phyloP scores from a whole-genome alignment of 768 basidiomycete species.

The Lactarius hatsudake region DNA sequence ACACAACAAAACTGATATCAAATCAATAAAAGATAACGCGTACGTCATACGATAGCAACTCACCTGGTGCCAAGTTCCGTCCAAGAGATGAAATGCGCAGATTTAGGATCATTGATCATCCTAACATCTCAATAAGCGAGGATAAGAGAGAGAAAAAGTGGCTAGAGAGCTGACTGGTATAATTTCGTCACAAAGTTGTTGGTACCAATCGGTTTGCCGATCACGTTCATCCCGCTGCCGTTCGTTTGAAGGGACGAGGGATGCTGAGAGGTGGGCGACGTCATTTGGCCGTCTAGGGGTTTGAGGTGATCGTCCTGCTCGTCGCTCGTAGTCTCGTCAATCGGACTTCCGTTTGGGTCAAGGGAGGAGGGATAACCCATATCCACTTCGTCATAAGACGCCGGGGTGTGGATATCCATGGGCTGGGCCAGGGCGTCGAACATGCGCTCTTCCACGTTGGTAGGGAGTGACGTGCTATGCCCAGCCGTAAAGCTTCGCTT shows the following conservation, averaged over 20 bases:
- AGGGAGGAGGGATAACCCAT: constrained; percentile 42
- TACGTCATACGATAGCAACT: neutral
- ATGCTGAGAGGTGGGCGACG: constrained; percentile 20
- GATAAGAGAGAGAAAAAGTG: constrained; percentile 3
- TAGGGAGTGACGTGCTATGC: constrained; percentile 35
- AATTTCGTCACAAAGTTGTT: constrained; percentile 90
- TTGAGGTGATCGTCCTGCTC: constrained; percentile 38
- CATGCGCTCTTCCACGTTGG: constrained; percentile 35
- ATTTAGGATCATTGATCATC: constrained; percentile 85
- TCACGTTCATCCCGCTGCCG: constrained; percentile 46
- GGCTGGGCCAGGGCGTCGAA: constrained; percentile 36
- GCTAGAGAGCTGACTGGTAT: constrained; percentile 59
- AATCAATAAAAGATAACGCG: neutral
- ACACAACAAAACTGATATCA: constrained; percentile 65
- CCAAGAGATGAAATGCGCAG: constrained; percentile 78
- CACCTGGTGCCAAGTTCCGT: constrained; percentile 74
- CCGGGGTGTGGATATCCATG: constrained; percentile 35
- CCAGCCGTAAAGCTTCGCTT: constrained; percentile 62
- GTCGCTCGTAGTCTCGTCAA: constrained; percentile 38
- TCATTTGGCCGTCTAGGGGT: constrained; percentile 32
- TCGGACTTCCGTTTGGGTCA: constrained; percentile 49
- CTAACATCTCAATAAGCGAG: constrained; percentile 36
- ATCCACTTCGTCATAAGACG: constrained; percentile 59
- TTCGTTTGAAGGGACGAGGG: constrained; percentile 23
- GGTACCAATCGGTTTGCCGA: constrained; percentile 62